These are phyloP conservation scores for Cunninghamia lanceolata DNA, from an alignment of 75 land plant genomes.

Conservation along the genomic window DNA sequence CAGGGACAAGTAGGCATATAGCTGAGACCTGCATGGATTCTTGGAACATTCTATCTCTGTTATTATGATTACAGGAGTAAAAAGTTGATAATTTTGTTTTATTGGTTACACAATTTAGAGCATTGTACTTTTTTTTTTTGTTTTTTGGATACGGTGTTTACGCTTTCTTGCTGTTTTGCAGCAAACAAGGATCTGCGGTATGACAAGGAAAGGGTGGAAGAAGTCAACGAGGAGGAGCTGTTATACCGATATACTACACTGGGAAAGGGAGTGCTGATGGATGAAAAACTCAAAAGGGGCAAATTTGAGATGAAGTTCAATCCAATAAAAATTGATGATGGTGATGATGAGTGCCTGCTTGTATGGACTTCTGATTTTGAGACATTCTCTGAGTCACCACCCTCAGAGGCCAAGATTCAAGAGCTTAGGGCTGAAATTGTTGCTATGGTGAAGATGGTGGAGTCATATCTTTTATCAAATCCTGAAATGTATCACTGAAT, in stretches of 20 bases:
- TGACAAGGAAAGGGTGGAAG: slow-evolving; percentile 27
- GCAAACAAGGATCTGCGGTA: slow-evolving; percentile 12
- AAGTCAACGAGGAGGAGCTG: slow-evolving; percentile 3
- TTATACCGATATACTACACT: background rate
- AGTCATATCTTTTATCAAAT: slow-evolving; percentile 31
- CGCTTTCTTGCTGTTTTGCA: background rate
- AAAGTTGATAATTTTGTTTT: background rate
- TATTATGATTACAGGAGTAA: background rate
- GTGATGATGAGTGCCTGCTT: background rate
- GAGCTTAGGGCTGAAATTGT: slow-evolving; percentile 14
- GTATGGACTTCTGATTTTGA: slow-evolving; percentile 5
- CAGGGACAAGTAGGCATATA: background rate
- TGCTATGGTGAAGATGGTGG: slow-evolving; percentile 31
- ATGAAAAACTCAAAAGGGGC: background rate
- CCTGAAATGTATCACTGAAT: slow-evolving; percentile 17
- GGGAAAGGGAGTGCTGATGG: background rate
- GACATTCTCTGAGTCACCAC: slow-evolving; percentile 2
- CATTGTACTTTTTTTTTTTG: background rate
- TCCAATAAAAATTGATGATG: slow-evolving; percentile 9
- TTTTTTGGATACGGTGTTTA: background rate
- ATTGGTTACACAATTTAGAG: background rate
- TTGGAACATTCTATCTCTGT: background rate
- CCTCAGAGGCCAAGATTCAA: slow-evolving; percentile 23
- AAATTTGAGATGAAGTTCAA: slow-evolving; percentile 2
- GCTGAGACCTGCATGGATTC: background rate